Evolutionary conservation across 164 flowering plant genomes (phyloP), one percentile per base, ranked within the genome.

Genomic region (Akebia trifoliata): DNA sequence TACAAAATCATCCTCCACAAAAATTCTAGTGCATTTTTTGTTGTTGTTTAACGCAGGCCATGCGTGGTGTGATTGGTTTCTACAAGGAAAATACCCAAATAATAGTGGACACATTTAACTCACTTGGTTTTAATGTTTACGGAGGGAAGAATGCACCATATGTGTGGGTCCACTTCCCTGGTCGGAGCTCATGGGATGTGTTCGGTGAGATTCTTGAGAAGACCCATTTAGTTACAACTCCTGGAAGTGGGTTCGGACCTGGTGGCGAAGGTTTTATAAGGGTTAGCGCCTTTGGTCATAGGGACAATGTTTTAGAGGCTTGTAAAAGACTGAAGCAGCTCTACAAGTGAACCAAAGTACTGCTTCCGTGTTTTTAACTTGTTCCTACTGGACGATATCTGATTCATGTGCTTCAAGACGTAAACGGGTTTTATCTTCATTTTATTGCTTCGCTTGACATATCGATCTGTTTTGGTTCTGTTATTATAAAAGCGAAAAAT

Each of bases 161-260:
- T 63, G 86, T 86, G 40, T 93, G 98, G 98, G 86, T 90, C 11
- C 89, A 84, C 54, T 90, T 93, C 66, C 97, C 97, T 4, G 94
- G 94, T 28, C 78, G 57, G 50, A 90, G 84, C 68, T 90, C 99
- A 6, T 90, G 99, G 99, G 99, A 93, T n/a, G 92, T 90, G 36
- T 90, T 90, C 50, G 67, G 72, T 9, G 96, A 93, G 80, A 87
- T 90, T 59, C 85, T 93, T 18, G 95, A 87, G 77, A 87, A 90
- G 76, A 81, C 92, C 25, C 96, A 90, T 62, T 69, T 93, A n/a
- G 88, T 85, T 32, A 87, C 92, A 6, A 90, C 94, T n/a, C 97
- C 98, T 22, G 98, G 96, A 24, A 82, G 98, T 53, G 98, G 98
- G 38, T 93, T 93, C 56, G 97, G 97, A 64, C 93, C 91, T 21